These are phyloP conservation scores for Populus ilicifolia DNA, from an alignment of 345 rosid genomes.

Conservation along the genomic window DNA sequence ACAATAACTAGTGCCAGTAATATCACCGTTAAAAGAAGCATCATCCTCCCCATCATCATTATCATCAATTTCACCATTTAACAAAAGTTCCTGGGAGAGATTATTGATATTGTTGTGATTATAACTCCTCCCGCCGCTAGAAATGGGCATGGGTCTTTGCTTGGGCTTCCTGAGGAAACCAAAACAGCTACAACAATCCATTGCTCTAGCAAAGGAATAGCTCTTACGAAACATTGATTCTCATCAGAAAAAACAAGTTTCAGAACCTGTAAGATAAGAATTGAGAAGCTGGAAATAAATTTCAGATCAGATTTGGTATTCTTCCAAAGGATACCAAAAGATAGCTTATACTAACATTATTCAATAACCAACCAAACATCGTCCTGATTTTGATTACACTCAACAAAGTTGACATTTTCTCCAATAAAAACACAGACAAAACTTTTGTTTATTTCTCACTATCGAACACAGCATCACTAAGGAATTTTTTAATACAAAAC, in stretches of 20 bases:
- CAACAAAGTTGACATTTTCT: constrained; percentile 18
- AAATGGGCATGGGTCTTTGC: constrained; percentile 27
- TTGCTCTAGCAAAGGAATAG: constrained; percentile 48
- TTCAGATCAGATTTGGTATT: constrained; percentile 28
- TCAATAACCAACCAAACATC: constrained; percentile 52
- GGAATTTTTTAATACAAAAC: background rate
- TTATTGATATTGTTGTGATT: constrained; percentile 16
- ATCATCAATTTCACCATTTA: constrained; percentile 57
- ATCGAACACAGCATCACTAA: background rate
- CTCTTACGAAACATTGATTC: constrained; percentile 54
- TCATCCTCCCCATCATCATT: constrained; percentile 55
- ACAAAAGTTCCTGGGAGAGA: constrained; percentile 48
- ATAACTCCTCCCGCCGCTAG: constrained; percentile 23
- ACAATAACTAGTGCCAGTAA: constrained; percentile 46
- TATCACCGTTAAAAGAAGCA: constrained; percentile 51
- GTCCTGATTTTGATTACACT: constrained; percentile 8
- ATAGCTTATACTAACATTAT: constrained; percentile 36
- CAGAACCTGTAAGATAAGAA: constrained; percentile 31
- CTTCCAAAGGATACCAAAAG: constrained; percentile 82
- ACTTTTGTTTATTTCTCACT: background rate
- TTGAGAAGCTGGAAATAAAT: constrained; percentile 24
- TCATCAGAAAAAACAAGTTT: constrained; percentile 18
- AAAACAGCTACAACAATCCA: constrained; percentile 96
- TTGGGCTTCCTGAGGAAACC: constrained; percentile 55
- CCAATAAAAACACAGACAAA: background rate